Evolutionary conservation across 1,284 basidiomycete species (phyloP), one percentile per base, ranked within the genome.

Genomic region (Vanrija humicola): DNA sequence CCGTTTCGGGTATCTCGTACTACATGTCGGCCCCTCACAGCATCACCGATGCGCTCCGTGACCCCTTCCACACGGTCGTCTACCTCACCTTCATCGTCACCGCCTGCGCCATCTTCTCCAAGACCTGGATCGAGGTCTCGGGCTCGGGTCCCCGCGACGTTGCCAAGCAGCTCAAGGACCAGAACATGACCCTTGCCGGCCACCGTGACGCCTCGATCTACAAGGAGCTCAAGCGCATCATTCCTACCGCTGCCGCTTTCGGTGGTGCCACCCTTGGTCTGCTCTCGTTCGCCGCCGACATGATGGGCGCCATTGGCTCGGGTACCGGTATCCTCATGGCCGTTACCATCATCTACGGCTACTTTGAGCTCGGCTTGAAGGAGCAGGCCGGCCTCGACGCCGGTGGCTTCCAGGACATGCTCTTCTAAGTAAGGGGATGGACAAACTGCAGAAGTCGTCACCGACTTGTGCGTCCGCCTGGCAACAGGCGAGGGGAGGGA

Each of bases 101-200:
- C 34, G 91, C 92, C 14, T 98, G 95, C 73, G 95, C 95, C 14
- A 82, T 98, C 66, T 98, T 98, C 82, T 94, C 90, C 75, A 98
- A 98, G 83, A 96, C 95, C 5, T 98, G 95, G 95, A 98, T 98
- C 69, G 95, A 98, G 72, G 92, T 98, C 39, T 97, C 92, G 2
- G 95, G 95, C 38, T 89, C 87, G 54, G 93, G 95, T 16, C 95
- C 95, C 16, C 81, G 95, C 51, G 95, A 98, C 67, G 87, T 98
- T 52, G 95, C 95, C 54, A 96, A 95, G 79, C 94, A 98, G 78
- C 85, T 98, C 72, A 98, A 98, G 82, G 95, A 98, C 68, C 94
- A 97, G 77, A 88, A 90, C 69, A 94, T 98, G 89, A 95, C 98
- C 55, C 95, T 98, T 85, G 93, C 94, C 23, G 94, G 95, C 55